These are phyloP conservation scores for Parathielavia hyrcaniae DNA, from an alignment of 495 filamentous ascomycete species.

Conservation along the genomic window DNA sequence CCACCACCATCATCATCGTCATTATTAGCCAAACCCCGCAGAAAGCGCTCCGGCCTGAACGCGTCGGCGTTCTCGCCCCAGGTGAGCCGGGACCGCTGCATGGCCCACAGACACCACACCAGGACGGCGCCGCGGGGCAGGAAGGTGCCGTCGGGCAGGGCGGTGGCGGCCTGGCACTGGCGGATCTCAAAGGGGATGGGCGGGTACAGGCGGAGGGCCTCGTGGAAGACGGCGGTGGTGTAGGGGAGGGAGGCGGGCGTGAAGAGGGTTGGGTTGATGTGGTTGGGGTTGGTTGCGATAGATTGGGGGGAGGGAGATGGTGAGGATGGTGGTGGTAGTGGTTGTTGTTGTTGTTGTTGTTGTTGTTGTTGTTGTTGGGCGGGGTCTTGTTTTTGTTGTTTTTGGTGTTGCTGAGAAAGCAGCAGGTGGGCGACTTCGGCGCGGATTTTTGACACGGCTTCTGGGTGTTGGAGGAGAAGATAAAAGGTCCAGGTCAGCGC, in stretches of 20 bases:
- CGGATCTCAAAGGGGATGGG: slow-evolving; percentile 58
- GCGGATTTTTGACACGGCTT: slow-evolving; percentile 34
- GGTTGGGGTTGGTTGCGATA: background rate
- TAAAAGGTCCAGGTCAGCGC: slow-evolving; percentile 57
- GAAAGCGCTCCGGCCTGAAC: slow-evolving; percentile 51
- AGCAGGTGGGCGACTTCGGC: slow-evolving; percentile 34
- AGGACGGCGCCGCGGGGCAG: slow-evolving; percentile 47
- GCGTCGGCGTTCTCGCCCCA: slow-evolving; percentile 53
- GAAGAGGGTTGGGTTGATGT: slow-evolving; percentile 37
- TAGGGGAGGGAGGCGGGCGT: slow-evolving; percentile 45
- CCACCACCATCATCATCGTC: background rate
- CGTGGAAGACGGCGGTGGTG: slow-evolving; percentile 52
- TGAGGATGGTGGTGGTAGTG: background rate
- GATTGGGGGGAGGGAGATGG: background rate
- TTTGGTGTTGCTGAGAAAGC: slow-evolving; percentile 11
- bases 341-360: background rate
- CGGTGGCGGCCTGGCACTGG: slow-evolving; percentile 44
- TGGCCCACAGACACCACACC: slow-evolving; percentile 55
- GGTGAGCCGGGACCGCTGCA: slow-evolving; percentile 49
- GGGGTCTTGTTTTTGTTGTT: background rate
- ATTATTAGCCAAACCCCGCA: slow-evolving; percentile 21
- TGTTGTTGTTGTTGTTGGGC: background rate
- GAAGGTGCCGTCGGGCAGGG: slow-evolving; percentile 53
- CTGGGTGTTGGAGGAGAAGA: slow-evolving; percentile 47
- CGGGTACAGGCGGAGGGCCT: slow-evolving; percentile 50